A percentile compares a stretch with the other conserved stretches of the same genome.
These are phyloP conservation scores for Puccinia polysora DNA, from an alignment of 1,284 basidiomycete genomes.

Conservation along the genomic window DNA sequence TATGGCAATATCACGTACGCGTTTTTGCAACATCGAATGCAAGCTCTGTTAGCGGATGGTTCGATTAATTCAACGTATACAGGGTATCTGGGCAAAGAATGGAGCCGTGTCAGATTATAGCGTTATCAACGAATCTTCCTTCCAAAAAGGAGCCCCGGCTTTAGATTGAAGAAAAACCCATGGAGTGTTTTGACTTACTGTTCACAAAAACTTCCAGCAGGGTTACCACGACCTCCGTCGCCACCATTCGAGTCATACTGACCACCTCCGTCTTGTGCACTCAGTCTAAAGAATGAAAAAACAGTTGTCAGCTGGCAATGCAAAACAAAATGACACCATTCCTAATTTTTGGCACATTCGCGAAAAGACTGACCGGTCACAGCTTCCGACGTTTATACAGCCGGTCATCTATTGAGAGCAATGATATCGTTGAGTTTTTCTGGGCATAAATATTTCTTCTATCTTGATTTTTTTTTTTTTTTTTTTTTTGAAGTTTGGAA, in stretches of 20 bases:
- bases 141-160: too few relatives aligned
- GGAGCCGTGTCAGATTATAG: too few relatives aligned
- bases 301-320: conserved; percentile 46
- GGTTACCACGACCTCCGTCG: too few relatives aligned
- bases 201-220: conserved; percentile 46
- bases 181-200: background rate
- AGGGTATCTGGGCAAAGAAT: conserved; percentile 46
- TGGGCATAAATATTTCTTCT: background rate
- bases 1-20: background rate
- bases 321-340: background rate
- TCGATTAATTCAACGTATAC: too few relatives aligned
- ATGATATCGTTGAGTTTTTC: background rate
- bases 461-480: too few relatives aligned
- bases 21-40: too few relatives aligned
- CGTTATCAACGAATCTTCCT: too few relatives aligned
- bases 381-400: background rate
- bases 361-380: too few relatives aligned
- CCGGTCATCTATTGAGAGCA: conserved; percentile 2
- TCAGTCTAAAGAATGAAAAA: background rate
- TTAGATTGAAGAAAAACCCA: too few relatives aligned
- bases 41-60: too few relatives aligned
- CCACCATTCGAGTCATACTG: too few relatives aligned
- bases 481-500: too few relatives aligned
- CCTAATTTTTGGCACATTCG: conserved; percentile 37
- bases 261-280: conserved; percentile 46